A percentile compares a stretch with the other conserved stretches of the same genome.
Conservation (phyloP, 2,329 filamentous ascomycete species). For the Coniochaeta hoffmannii region DNA sequence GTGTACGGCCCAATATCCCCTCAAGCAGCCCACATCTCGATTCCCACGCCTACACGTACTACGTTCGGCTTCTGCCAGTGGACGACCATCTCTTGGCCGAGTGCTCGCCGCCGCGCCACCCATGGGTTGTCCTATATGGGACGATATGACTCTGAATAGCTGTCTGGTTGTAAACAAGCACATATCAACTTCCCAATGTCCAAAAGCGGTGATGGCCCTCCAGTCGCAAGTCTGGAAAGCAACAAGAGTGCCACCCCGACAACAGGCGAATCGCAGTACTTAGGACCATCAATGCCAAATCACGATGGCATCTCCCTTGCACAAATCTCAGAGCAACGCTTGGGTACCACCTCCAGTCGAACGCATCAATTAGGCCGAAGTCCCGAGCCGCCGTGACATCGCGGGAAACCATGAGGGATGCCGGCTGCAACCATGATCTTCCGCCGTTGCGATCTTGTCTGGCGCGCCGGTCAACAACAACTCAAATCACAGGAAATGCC, state of each 20-base stretch:
- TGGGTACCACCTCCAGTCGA: background rate
- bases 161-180: too few species aligned
- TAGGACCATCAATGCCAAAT: too few species aligned
- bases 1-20: background rate
- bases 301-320: too few species aligned
- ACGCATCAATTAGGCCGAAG: background rate
- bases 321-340: background rate
- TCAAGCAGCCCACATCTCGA: background rate
- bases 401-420: background rate
- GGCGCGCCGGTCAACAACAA: background rate
- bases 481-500: background rate
- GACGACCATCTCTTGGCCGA: too few species aligned
- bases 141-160: too few species aligned
- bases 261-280: too few species aligned
- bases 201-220: too few species aligned
- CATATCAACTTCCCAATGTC: too few species aligned
- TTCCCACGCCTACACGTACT: background rate
- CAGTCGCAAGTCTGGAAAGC: too few species aligned
- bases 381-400: constrained; percentile 1
- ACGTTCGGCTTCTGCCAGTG: background rate
- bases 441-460: background rate
- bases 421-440: background rate
- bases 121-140: too few species aligned
- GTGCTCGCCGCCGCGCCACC: too few species aligned
- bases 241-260: too few species aligned